phyloP scores from a whole-genome alignment of 345 rosid genomes.

The Firmiana major region DNA sequence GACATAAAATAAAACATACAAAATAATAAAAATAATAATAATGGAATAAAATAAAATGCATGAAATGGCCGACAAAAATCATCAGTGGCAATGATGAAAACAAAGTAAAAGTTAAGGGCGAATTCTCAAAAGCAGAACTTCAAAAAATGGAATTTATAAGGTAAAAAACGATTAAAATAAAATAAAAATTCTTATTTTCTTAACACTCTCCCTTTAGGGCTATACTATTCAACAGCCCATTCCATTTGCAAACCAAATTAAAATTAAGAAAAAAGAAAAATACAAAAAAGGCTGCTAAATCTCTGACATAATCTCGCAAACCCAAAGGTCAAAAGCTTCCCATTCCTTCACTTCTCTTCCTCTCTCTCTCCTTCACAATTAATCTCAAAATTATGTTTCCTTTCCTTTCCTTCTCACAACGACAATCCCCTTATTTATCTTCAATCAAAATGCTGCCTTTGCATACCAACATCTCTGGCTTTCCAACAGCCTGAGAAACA shows the following conservation, averaged over 20 bases:
- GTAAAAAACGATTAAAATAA: no score
- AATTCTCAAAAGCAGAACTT: neutral
- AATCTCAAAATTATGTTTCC: neutral
- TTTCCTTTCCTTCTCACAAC: neutral
- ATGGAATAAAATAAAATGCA: neutral
- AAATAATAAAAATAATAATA: no score
- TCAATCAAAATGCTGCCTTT: neutral
- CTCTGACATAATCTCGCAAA: constrained; percentile 21
- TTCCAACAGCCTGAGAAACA: neutral
- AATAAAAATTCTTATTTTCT: no score
- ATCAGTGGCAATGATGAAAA: constrained; percentile 3
- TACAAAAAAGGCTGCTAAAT: constrained; percentile 21
- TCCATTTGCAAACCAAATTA: neutral
- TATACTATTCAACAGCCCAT: no score
- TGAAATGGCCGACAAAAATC: neutral
- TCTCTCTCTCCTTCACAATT: constrained; percentile 13
- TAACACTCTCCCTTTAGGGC: no score
- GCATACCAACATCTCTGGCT: neutral
- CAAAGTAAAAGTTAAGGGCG: neutral
- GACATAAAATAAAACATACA: no score
- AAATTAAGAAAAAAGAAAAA: no score
- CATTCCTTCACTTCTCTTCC: neutral
- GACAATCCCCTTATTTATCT: neutral
- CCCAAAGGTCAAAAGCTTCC: constrained; percentile 36
- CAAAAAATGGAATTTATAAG: neutral